phyloP scores from a whole-genome alignment of 2,329 filamentous ascomycete species.

The Lecanoromycetidae sp. region DNA sequence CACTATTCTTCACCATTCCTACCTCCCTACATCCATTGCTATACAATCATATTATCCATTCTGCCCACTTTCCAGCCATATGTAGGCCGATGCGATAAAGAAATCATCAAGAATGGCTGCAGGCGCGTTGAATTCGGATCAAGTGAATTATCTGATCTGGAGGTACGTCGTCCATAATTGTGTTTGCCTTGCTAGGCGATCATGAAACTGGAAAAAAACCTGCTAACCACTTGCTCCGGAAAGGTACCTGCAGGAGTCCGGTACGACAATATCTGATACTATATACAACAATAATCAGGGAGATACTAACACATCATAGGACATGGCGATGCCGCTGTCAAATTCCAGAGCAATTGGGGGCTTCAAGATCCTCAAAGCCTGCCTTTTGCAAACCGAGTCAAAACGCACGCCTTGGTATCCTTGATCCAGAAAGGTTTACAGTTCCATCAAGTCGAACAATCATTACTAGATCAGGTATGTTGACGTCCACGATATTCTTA shows the following conservation, averaged over 20 bases:
- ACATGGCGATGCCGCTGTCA: constrained; percentile 47
- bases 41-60: not conserved
- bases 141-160: constrained; percentile 59
- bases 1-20: not conserved
- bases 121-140: constrained; percentile 41
- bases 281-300: not conserved
- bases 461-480: constrained; percentile 38
- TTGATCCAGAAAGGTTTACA: constrained; percentile 53
- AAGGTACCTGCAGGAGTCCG: constrained; percentile 45
- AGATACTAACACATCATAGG: constrained; percentile 28
- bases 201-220: not conserved
- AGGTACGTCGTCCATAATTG: constrained; percentile 36
- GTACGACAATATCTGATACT: constrained; percentile 26
- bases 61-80: not conserved
- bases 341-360: constrained; percentile 52
- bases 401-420: constrained; percentile 46
- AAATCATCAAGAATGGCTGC: constrained; percentile 11
- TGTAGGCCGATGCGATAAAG: constrained; percentile 4
- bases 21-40: not conserved
- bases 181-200: not conserved
- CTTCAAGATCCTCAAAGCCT: constrained; percentile 48
- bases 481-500: not conserved
- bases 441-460: constrained; percentile 39
- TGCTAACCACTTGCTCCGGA: constrained; percentile 13
- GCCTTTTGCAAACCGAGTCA: constrained; percentile 48